Conservation (phyloP, 2,329 filamentous ascomycete genomes). For the Exophiala spinifera region DNA sequence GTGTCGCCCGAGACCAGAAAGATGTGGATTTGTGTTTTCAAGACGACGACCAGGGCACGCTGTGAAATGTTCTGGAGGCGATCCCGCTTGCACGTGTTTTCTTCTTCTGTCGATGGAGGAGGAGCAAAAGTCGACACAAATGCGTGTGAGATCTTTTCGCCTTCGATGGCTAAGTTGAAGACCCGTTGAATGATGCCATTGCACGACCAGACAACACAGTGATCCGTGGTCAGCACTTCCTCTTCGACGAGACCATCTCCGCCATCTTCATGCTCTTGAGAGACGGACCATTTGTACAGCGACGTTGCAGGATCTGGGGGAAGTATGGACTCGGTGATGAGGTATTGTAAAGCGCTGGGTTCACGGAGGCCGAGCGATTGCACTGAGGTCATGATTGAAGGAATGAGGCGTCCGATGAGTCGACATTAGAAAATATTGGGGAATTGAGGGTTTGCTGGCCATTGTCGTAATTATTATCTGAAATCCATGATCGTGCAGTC, state of each 20-base stretch:
- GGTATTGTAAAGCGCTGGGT: constrained; percentile 77
- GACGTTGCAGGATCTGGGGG: constrained; percentile 62
- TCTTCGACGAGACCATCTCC: constrained; percentile 58
- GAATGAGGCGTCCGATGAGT: constrained; percentile 3
- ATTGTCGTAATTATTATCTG: constrained; percentile 12
- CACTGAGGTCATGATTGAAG: constrained; percentile 72
- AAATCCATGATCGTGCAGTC: background rate
- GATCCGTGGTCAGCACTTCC: constrained; percentile 72
- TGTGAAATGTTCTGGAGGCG: background rate
- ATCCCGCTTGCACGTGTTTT: background rate
- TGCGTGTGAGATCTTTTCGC: constrained; percentile 81
- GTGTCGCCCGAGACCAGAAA: constrained; percentile 85
- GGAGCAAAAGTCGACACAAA: constrained; percentile 77
- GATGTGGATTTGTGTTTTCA: constrained; percentile 89
- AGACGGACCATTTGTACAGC: constrained; percentile 65
- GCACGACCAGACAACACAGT: constrained; percentile 83
- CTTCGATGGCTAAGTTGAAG: constrained; percentile 82
- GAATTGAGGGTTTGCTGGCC: background rate
- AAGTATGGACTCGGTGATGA: constrained; percentile 76
- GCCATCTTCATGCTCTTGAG: constrained; percentile 42
- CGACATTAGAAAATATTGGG: constrained; percentile 14
- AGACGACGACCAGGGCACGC: constrained; percentile 73
- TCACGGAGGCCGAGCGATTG: constrained; percentile 88
- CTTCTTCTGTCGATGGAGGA: constrained; percentile 32
- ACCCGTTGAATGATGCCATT: constrained; percentile 79